Evolutionary conservation across 352 stramenopile genomes (phyloP).

Genomic region (Thraustotheca clavata): DNA sequence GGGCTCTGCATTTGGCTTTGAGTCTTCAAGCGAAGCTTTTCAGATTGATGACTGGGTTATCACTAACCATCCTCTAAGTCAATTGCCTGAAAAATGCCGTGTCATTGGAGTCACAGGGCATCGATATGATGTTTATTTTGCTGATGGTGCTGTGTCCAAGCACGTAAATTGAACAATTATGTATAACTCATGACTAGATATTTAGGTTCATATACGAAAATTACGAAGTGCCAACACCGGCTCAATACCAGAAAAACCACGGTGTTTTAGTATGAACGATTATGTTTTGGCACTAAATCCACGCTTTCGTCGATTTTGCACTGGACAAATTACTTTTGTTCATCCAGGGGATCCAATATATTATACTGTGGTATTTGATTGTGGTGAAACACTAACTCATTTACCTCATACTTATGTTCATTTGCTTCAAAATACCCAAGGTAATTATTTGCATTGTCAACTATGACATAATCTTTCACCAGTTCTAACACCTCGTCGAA

Average conservation of each 20-base stretch:
- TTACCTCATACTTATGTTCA: not conserved
- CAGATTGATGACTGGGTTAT: constrained; percentile 5
- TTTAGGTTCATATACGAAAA: not conserved
- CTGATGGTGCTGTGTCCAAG: not conserved
- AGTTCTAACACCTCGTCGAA: not conserved
- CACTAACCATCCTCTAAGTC: constrained; percentile 5
- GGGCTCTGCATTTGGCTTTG: not conserved
- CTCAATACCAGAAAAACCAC: not conserved
- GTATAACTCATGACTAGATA: not conserved
- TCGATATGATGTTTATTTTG: constrained; percentile 5
- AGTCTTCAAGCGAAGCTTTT: not conserved
- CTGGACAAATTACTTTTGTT: not conserved
- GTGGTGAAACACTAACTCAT: not conserved
- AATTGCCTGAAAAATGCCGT: not conserved
- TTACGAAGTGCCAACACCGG: not conserved
- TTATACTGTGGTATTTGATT: constrained; percentile 17
- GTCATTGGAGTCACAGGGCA: not conserved
- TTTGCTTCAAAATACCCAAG: not conserved
- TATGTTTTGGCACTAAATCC: constrained; percentile 5
- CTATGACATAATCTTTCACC: not conserved
- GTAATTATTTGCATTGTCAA: not conserved
- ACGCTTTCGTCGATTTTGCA: constrained; percentile 9
- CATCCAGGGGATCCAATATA: not conserved
- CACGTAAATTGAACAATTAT: not conserved
- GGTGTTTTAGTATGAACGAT: not conserved